Evolutionary conservation across 371 early-diverging fungal species (phyloP), one percentile per base, ranked within the genome.

Genomic region (Scutellospora calospora): DNA sequence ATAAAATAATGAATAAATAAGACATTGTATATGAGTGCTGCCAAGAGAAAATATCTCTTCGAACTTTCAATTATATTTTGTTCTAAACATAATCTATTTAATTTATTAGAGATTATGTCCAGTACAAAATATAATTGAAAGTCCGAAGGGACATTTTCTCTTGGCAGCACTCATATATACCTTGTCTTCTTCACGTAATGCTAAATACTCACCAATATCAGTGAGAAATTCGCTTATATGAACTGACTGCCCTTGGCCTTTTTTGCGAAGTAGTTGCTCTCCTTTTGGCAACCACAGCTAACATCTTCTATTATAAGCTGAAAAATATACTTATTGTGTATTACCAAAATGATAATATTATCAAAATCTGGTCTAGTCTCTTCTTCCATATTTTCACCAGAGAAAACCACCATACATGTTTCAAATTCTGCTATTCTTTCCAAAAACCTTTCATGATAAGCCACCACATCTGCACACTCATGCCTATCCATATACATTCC

Each of bases 271-370:
- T 9, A 11, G 29, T 55, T 55, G 55, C 6, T 55, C 55, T 12
- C n/a, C 55, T 55, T 55, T 55, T 55, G 55, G 22, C 55, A 55
- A n/a, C 55, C 22, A 55, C 22, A 55, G 20, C 22, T 12, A n/a
- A 55, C 55, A 20, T 55, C 22, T 55, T 55, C 55, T 5, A 18
- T 55, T 55, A 55, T 55, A 55, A n/a, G 18, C 55, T 29, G 3
- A 76, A 45, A 82, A 59, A 82, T 82, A 57, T 71, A 74, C 51
- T 82, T 71, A 79, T 82, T 69, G 55, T 82, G 80, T 49, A 33
- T 62, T 0, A 76, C 49, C 12, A 76, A 60, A 60, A 76, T 76
- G 18, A 60, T 25, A 1, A 31, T 16, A 27, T 31, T 6, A 16
- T 33, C 18, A 31, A 2, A 22, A 31, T 33, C 33, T 20, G 22